Percentiles rank a stretch among this genome's conserved stretches.
phyloP scores from a whole-genome alignment of 805 yeast genomes.

The Metschnikowia picachoensis region DNA sequence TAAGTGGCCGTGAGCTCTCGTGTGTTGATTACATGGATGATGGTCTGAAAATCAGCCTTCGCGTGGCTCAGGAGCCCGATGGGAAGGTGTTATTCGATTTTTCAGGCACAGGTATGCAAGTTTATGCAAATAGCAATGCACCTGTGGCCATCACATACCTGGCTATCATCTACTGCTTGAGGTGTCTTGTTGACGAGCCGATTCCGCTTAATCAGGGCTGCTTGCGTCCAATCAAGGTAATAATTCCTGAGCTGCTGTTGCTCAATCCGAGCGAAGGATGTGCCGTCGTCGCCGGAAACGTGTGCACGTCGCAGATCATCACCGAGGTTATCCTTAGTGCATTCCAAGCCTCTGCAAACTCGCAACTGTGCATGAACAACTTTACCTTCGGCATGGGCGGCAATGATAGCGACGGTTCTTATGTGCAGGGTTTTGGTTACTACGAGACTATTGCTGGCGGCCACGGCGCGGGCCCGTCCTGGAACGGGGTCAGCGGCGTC shows the following conservation, averaged over 20 bases:
- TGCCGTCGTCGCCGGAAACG: conserved; percentile 91
- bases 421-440: conserved; percentile 21
- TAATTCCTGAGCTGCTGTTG: conserved; percentile 33
- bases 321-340: conserved; percentile 88
- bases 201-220: conserved; percentile 96
- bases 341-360: conserved; percentile 85
- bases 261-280: conserved; percentile 78
- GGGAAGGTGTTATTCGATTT: conserved; percentile 79
- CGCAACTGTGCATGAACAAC: conserved; percentile 95
- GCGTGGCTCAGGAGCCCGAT: conserved; percentile 44
- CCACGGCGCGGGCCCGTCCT: conserved; percentile 20
- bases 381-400: conserved; percentile 74
- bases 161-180: conserved; percentile 80
- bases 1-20: conserved; percentile 14
- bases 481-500: conserved; percentile 19
- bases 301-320: conserved; percentile 88
- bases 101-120: conserved; percentile 80
- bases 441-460: conserved; percentile 22
- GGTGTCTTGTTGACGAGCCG: conserved; percentile 80
- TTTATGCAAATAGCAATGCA: conserved; percentile 87
- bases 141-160: conserved; percentile 88
- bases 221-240: conserved; percentile 68
- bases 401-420: conserved; percentile 48
- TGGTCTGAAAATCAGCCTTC: conserved; percentile 63
- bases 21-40: conserved; percentile 68